phyloP scores from a whole-genome alignment of 306 rosid genomes.

The Delonix regia region DNA sequence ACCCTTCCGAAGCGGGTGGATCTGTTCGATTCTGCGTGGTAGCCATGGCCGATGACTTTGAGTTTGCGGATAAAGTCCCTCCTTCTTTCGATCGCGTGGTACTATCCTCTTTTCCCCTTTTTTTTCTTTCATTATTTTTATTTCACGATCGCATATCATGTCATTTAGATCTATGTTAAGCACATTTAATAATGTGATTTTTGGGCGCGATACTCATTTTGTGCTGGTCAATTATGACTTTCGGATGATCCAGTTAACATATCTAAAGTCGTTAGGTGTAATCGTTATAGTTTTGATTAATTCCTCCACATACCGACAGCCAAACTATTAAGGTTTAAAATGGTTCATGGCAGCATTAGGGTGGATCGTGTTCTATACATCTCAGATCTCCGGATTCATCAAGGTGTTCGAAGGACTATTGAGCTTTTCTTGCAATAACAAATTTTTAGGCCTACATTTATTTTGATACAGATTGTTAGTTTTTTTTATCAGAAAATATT shows the following conservation, averaged over 20 bases:
- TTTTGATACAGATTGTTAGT: neutral
- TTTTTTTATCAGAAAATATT: neutral
- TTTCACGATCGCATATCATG: neutral
- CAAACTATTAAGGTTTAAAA: neutral
- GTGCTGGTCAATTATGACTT: neutral
- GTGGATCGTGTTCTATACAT: neutral
- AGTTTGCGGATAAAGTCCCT: conserved; percentile 47
- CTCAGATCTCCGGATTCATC: conserved; percentile 21
- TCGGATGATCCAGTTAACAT: neutral
- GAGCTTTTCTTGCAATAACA: neutral
- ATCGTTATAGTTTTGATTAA: neutral
- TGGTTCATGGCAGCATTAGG: conserved; percentile 23
- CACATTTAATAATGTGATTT: neutral
- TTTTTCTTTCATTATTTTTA: neutral
- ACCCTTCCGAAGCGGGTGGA: conserved; percentile 21
- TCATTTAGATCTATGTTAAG: conserved; percentile 22
- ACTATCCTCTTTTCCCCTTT: neutral
- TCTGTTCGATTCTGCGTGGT: conserved; percentile 32
- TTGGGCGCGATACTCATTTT: neutral
- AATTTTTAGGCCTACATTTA: neutral
- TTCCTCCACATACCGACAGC: neutral
- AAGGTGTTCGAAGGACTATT: neutral
- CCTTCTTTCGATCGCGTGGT: conserved; percentile 59
- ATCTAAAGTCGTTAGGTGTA: neutral
- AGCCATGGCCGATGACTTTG: conserved; percentile 63